A percentile compares a stretch with the other conserved stretches of the same genome.
Evolutionary conservation across 441 rosid species (phyloP).

Genomic region (Eruca vesicaria): DNA sequence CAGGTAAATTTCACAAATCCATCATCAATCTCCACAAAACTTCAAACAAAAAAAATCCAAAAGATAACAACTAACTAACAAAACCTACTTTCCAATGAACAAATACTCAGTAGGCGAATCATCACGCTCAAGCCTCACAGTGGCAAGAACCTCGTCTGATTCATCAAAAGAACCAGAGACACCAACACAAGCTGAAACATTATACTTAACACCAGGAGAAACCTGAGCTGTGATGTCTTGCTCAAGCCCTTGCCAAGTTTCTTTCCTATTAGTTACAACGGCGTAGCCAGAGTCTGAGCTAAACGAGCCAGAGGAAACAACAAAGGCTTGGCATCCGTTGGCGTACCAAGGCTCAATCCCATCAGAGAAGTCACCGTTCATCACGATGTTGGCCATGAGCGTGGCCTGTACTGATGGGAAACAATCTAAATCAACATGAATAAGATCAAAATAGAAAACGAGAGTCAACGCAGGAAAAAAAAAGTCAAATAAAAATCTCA

Average conservation of each 20-base stretch:
- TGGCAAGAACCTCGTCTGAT: conserved; percentile 62
- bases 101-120: conserved; percentile 53
- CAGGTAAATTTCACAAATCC: conserved; percentile 14
- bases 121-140: conserved; percentile 58
- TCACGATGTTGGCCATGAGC: conserved; percentile 45
- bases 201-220: conserved; percentile 54
- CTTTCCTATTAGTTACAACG: conserved; percentile 70
- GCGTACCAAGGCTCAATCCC: conserved; percentile 76
- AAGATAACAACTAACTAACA: background rate
- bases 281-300: conserved; percentile 48
- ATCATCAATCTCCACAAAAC: conserved; percentile 4
- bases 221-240: conserved; percentile 76
- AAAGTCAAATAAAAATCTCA: conserved; percentile 11
- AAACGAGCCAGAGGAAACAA: conserved; percentile 51
- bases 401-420: conserved; percentile 38
- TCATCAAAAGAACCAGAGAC: conserved; percentile 60
- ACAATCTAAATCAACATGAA: conserved; percentile 19
- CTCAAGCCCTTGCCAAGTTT: conserved; percentile 93
- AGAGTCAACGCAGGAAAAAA: background rate
- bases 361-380: conserved; percentile 71
- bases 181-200: conserved; percentile 69
- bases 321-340: conserved; percentile 66
- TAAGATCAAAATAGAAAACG: conserved; percentile 2
- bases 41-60: conserved; percentile 6
- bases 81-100: conserved; percentile 74